A percentile compares a stretch with the other conserved stretches of the same genome.
Evolutionary conservation across 2,329 filamentous ascomycete species (phyloP).

Genomic region (Exophiala oligosperma): DNA sequence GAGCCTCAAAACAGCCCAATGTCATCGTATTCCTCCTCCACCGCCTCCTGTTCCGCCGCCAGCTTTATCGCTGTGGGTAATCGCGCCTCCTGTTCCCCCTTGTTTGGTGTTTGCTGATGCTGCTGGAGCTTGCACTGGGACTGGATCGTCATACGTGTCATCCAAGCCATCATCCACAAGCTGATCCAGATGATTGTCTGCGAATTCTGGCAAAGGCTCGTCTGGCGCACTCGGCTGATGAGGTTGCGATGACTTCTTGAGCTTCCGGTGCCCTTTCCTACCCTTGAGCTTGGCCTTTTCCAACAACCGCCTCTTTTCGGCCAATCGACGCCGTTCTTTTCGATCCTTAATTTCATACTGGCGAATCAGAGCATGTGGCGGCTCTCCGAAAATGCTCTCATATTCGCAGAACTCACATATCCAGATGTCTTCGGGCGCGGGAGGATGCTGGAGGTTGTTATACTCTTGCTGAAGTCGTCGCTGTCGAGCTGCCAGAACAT

Average conservation of each 20-base stretch:
- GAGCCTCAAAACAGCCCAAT: constrained; percentile 8
- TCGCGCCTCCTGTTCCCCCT: constrained; percentile 14
- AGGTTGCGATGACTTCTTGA: background rate
- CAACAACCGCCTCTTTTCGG: constrained; percentile 79
- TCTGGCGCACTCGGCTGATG: background rate
- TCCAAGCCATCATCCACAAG: constrained; percentile 50
- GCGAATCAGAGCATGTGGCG: constrained; percentile 79
- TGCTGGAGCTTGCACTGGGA: constrained; percentile 39
- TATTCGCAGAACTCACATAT: constrained; percentile 99
- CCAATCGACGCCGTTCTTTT: constrained; percentile 76
- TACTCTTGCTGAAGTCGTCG: constrained; percentile 76
- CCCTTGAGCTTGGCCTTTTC: constrained; percentile 95
- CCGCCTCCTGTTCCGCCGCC: constrained; percentile 25
- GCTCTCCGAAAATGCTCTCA: constrained; percentile 88
- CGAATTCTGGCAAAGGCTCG: background rate
- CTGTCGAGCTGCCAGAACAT: constrained; percentile 71
- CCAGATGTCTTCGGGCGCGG: constrained; percentile 74
- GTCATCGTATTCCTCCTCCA: constrained; percentile 26
- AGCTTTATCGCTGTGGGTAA: constrained; percentile 20
- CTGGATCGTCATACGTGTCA: constrained; percentile 52
- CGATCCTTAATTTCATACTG: constrained; percentile 95
- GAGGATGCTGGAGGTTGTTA: constrained; percentile 73
- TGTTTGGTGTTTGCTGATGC: constrained; percentile 34
- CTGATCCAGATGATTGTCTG: constrained; percentile 38
- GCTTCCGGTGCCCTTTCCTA: constrained; percentile 67